Conservation (phyloP, 495 filamentous ascomycete genomes). For the Baudoinia panamericana region DNA sequence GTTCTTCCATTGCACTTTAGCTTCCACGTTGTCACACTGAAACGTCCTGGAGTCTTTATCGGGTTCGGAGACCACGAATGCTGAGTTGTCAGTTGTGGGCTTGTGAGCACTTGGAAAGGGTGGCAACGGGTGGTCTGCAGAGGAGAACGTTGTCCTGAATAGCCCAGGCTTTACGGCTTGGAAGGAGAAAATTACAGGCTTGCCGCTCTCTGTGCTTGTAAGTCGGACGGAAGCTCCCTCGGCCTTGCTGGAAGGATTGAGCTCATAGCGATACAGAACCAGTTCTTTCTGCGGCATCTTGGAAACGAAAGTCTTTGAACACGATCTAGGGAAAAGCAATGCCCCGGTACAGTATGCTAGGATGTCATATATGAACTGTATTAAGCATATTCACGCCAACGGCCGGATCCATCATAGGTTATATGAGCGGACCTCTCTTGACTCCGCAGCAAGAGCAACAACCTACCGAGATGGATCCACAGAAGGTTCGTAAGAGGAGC, state of each 20-base stretch:
- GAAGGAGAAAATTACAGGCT: conserved; percentile 42
- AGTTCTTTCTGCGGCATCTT: conserved; percentile 45
- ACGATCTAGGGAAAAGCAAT: background rate
- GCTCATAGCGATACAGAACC: conserved; percentile 8
- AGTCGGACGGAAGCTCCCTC: conserved; percentile 28
- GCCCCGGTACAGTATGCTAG: background rate
- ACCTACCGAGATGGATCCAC: too few relatives aligned
- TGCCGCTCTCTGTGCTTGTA: conserved; percentile 28
- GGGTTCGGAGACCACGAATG: conserved; percentile 22
- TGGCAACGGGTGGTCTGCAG: conserved; percentile 42
- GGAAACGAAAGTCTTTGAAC: conserved; percentile 4
- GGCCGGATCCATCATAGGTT: too few relatives aligned
- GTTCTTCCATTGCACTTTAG: conserved; percentile 41
- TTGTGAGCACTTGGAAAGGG: conserved; percentile 45
- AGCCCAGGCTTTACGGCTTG: conserved; percentile 45
- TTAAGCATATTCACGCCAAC: too few relatives aligned
- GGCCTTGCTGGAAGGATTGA: background rate
- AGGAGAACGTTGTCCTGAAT: conserved; percentile 53
- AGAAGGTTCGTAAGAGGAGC: too few relatives aligned
- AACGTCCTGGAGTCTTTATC: conserved; percentile 31
- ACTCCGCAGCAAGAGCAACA: too few relatives aligned
- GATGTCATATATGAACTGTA: too few relatives aligned
- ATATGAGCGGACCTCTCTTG: too few relatives aligned
- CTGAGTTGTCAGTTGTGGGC: conserved; percentile 30
- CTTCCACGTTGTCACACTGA: conserved; percentile 37